Percentiles rank a stretch among this genome's conserved stretches.
phyloP scores from a whole-genome alignment of 2,329 filamentous ascomycete species.

The Fusarium sp. region DNA sequence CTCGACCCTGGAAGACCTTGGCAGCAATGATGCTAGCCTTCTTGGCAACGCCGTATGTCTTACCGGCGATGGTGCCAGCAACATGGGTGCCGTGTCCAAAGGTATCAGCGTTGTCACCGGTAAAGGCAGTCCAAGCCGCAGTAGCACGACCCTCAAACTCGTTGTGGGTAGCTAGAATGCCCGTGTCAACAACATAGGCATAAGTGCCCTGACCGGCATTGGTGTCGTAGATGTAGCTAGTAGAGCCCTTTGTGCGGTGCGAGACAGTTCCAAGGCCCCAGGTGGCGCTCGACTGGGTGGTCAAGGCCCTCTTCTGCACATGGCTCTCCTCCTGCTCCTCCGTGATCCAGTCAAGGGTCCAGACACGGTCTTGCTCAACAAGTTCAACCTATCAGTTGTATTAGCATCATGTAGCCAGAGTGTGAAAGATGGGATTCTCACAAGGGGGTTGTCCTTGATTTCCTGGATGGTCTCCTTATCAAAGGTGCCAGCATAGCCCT shows the following conservation, averaged over 20 bases:
- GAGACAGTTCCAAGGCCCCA: conserved; percentile 52
- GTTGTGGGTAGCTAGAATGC: conserved; percentile 65
- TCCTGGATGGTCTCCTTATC: conserved; percentile 54
- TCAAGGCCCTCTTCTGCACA: conserved; percentile 43
- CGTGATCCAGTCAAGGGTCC: conserved; percentile 43
- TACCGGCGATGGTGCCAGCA: conserved; percentile 51
- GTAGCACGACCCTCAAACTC: conserved; percentile 67
- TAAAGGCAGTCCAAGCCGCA: conserved; percentile 42
- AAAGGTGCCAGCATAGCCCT: conserved; percentile 59
- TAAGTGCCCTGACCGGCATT: conserved; percentile 61
- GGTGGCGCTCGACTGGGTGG: conserved; percentile 46
- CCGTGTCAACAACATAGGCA: conserved; percentile 73
- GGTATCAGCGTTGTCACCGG: conserved; percentile 44
- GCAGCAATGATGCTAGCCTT: conserved; percentile 57
- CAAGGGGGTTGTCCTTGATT: conserved; percentile 56
- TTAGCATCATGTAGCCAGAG: not conserved
- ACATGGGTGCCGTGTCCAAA: conserved; percentile 59
- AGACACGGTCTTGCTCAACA: conserved; percentile 48
- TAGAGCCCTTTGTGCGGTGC: conserved; percentile 41
- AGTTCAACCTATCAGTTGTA: conserved; percentile 40
- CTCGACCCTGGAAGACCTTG: conserved; percentile 56
- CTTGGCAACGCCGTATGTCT: conserved; percentile 57
- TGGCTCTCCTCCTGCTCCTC: conserved; percentile 17
- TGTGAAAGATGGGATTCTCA: conserved; percentile 42
- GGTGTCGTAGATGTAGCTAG: conserved; percentile 63